phyloP scores from a whole-genome alignment of 192 early-diverging fungal genomes.

The Powellomyces hirtus region DNA sequence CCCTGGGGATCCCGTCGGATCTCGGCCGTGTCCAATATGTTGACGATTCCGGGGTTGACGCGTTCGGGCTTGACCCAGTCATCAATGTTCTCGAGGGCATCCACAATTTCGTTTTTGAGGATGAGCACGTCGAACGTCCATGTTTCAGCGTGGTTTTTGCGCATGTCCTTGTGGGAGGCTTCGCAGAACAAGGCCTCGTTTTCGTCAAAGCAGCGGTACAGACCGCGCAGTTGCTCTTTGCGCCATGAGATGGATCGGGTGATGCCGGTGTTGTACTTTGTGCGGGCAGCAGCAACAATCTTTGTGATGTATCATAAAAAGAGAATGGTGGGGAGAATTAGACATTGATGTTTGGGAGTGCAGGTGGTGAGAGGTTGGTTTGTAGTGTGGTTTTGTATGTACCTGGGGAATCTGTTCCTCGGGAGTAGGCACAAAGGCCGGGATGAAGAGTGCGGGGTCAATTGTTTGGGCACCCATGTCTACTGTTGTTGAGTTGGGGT shows the following conservation, averaged over 20 bases:
- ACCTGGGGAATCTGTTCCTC: too few species aligned
- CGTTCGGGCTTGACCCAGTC: constrained; percentile 32
- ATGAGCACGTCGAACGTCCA: constrained; percentile 26
- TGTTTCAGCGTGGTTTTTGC: constrained; percentile 8
- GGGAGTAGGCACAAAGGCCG: too few species aligned
- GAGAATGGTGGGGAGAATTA: too few species aligned
- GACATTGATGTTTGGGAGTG: too few species aligned
- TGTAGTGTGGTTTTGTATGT: too few species aligned
- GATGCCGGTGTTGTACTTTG: constrained; percentile 28
- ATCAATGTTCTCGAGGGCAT: constrained; percentile 38
- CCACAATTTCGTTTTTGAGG: constrained; percentile 34
- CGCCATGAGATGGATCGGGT: constrained; percentile 35
- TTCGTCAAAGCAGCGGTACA: constrained; percentile 29
- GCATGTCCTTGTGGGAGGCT: constrained; percentile 37
- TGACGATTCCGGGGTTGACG: constrained; percentile 1
- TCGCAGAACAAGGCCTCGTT: constrained; percentile 30
- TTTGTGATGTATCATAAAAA: too few species aligned
- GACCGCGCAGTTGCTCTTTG: constrained; percentile 33
- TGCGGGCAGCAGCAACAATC: constrained; percentile 34
- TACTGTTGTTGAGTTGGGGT: too few species aligned
- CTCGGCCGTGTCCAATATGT: constrained; percentile 17
- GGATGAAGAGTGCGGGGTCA: too few species aligned
- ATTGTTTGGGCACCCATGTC: too few species aligned
- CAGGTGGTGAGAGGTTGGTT: too few species aligned
- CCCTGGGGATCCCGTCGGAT: constrained; percentile 71